phyloP scores from a whole-genome alignment of 441 rosid species.

The Breynia disticha region DNA sequence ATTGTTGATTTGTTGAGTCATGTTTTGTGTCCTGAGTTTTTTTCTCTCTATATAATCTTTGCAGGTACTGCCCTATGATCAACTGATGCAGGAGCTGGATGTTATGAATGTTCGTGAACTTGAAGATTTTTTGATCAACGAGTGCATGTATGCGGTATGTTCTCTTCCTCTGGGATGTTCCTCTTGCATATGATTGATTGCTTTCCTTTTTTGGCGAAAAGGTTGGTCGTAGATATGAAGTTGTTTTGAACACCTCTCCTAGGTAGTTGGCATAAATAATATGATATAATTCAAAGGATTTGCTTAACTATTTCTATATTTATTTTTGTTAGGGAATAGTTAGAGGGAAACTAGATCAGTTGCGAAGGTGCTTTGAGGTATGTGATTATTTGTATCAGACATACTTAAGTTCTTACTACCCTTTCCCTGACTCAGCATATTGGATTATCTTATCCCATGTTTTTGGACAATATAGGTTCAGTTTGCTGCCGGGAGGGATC shows the following conservation, averaged over 20 bases:
- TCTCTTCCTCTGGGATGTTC: conserved; percentile 10
- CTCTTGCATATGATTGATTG: not conserved
- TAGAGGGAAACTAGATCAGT: conserved; percentile 93
- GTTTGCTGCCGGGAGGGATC: conserved; percentile 96
- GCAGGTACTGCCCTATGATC: conserved; percentile 81
- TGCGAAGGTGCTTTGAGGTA: conserved; percentile 95
- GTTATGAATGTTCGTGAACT: conserved; percentile 92
- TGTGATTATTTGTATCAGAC: conserved; percentile 13
- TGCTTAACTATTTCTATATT: not conserved
- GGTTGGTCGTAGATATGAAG: not conserved
- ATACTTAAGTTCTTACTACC: conserved; percentile 7
- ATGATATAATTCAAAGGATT: not conserved
- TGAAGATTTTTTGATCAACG: conserved; percentile 96
- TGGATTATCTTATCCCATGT: not conserved
- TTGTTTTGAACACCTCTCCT: not conserved
- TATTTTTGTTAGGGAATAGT: conserved; percentile 67
- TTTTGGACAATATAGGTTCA: conserved; percentile 6
- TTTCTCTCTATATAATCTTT: too few species aligned
- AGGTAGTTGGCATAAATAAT: not conserved
- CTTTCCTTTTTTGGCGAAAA: not conserved
- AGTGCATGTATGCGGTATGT: conserved; percentile 96
- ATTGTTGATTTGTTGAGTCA: not conserved
- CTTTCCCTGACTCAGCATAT: not conserved
- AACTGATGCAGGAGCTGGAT: conserved; percentile 83
- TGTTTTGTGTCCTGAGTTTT: not conserved